Base-by-base conservation (phyloP, 2,329 filamentous ascomycete species). In the Fusarium sp. region DNA sequence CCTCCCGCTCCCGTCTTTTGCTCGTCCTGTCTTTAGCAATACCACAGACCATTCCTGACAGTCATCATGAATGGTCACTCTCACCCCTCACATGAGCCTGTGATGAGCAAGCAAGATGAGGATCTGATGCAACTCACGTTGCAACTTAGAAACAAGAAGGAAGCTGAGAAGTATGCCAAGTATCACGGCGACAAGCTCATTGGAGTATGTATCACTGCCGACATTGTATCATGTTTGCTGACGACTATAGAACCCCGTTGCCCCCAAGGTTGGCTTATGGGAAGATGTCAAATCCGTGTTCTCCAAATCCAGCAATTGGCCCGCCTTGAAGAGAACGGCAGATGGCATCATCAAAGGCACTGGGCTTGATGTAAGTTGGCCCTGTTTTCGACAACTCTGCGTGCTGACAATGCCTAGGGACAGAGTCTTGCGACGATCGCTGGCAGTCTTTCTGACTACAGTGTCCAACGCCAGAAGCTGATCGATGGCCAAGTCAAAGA, bases 401-500 rank as follows among this genome's bases (percentile, higher is more conserved):
- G 7, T 31, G 0, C 47, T 68, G 13, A 68, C 35, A 6, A 7
- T 35, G 7, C 3, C 22, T 35, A 68, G 65, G 61, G 47, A 44
- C 45, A 18, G n/a, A 55, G 52, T 22, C 24, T 55, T n/a, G 65
- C 65, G 42, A 49, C 22, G 0, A 47, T 68, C 11, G 65, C 28
- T 33, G 65, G 65, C 7, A 65, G 26, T 41, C 35, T 68, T 11
- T 58, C 65, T 22, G 48, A 68, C 31, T 54, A 68, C 28, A 68
- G 65, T 22, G 33, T 26, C 13, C 7, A 18, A 4, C 62, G 62
- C 12, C 31, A 69, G 12, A 35, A 38, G 22, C 22, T 63, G 3
- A 74, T 75, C 31, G 35, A 74, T 24, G 20, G 8, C 18, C 65
- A 73, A 36, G 75, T 77, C 35, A 72, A 70, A 28, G 57, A 56